These are phyloP conservation scores for Heliamphora ciliata DNA, from an alignment of 179 eudicot species.

Conservation along the genomic window DNA sequence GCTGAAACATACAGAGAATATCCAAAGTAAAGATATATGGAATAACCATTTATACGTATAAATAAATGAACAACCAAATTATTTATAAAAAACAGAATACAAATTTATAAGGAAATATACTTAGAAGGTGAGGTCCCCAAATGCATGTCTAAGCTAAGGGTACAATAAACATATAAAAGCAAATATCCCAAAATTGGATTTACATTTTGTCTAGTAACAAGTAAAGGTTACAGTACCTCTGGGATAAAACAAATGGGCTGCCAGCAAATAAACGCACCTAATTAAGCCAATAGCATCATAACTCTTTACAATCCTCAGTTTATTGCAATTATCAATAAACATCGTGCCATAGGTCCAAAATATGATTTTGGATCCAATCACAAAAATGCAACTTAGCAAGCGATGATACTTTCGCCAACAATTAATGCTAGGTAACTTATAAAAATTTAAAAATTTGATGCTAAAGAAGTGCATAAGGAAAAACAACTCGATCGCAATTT, in stretches of 20 bases:
- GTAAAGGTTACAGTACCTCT: not conserved
- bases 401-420: not conserved
- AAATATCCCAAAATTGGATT: no score
- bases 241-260: not conserved
- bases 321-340: slow-evolving; percentile 34
- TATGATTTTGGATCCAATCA: not conserved
- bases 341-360: slow-evolving; percentile 24
- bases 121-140: no score
- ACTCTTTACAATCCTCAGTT: slow-evolving; percentile 44
- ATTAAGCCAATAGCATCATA: slow-evolving; percentile 32
- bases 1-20: not conserved
- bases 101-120: no score
- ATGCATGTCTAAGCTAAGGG: no score
- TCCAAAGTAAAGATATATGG: not conserved
- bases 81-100: no score
- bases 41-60: no score
- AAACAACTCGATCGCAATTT: not conserved
- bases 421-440: not conserved
- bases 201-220: not conserved
- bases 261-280: slow-evolving; percentile 21
- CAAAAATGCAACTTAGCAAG: not conserved
- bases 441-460: not conserved
- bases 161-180: no score
- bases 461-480: not conserved
- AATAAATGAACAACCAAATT: no score